phyloP scores from a whole-genome alignment of 164 flowering plant genomes.

The Vitis riparia region DNA sequence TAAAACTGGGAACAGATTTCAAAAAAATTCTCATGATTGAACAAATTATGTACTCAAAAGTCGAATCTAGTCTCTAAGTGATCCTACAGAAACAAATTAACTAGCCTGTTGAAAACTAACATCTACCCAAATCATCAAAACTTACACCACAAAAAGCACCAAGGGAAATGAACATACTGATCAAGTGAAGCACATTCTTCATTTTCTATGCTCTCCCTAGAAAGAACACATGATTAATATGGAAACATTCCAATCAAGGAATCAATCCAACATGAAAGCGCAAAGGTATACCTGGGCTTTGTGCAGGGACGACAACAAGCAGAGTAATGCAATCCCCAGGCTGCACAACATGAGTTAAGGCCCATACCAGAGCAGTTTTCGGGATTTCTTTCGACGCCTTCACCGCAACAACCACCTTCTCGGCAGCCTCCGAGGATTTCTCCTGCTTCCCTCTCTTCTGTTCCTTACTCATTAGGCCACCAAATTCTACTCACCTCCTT shows the following conservation, averaged over 20 bases:
- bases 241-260: background rate
- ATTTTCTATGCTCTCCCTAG: background rate
- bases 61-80: background rate
- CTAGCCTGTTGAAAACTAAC: background rate
- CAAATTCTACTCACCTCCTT: constrained; percentile 2
- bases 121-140: background rate
- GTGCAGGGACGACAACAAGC: constrained; percentile 82
- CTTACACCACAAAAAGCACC: background rate
- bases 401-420: constrained; percentile 90
- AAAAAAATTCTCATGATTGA: too few relatives aligned
- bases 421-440: constrained; percentile 52
- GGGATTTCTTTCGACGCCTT: constrained; percentile 93
- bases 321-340: constrained; percentile 90
- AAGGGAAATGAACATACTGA: background rate
- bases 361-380: constrained; percentile 88
- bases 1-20: too few relatives aligned
- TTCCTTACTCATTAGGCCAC: constrained; percentile 35
- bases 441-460: constrained; percentile 53
- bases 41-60: too few relatives aligned
- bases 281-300: constrained; percentile 56
- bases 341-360: constrained; percentile 95
- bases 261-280: background rate
- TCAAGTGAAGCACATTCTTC: background rate
- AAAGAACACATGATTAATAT: background rate
- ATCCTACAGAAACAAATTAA: background rate